Conservation (phyloP, 768 basidiomycete species). For the Daedaleopsis sinensis region DNA sequence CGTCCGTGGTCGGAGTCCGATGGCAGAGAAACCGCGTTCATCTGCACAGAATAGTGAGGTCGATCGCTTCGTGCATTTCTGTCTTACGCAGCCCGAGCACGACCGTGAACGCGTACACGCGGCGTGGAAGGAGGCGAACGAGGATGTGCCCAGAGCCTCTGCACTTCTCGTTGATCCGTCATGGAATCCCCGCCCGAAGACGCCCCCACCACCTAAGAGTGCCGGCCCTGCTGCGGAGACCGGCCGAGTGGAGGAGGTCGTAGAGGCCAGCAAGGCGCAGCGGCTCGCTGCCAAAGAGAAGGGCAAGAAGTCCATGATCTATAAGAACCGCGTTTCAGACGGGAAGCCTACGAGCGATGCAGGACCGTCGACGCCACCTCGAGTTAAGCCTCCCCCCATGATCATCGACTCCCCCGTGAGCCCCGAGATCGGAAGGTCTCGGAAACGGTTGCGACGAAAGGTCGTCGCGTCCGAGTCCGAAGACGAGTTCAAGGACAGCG, state of each 20-base stretch:
- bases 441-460: slow-evolving; percentile 59
- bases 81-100: slow-evolving; percentile 60
- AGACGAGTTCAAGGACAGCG: slow-evolving; percentile 51
- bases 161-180: slow-evolving; percentile 56
- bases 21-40: slow-evolving; percentile 9
- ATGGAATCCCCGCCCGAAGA: slow-evolving; percentile 46
- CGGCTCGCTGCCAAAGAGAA: slow-evolving; percentile 70
- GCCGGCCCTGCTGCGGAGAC: slow-evolving; percentile 33
- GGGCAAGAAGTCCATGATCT: slow-evolving; percentile 83
- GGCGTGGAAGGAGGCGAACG: slow-evolving; percentile 69
- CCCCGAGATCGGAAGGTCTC: slow-evolving; percentile 43
- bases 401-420: slow-evolving; percentile 43
- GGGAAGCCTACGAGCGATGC: slow-evolving; percentile 27
- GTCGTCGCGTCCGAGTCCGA: slow-evolving; percentile 74
- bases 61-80: slow-evolving; percentile 57
- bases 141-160: slow-evolving; percentile 64
- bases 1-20: slow-evolving; percentile 46
- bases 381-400: slow-evolving; percentile 40
- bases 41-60: slow-evolving; percentile 25
- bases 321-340: slow-evolving; percentile 60
- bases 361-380: slow-evolving; percentile 15
- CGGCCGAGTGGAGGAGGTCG: slow-evolving; percentile 72
- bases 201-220: slow-evolving; percentile 26
- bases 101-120: slow-evolving; percentile 48
- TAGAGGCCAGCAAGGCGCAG: slow-evolving; percentile 71